Percentiles rank a stretch among this genome's conserved stretches.
phyloP scores from a whole-genome alignment of 257 asterid species.

The Salvia rosmarinus region DNA sequence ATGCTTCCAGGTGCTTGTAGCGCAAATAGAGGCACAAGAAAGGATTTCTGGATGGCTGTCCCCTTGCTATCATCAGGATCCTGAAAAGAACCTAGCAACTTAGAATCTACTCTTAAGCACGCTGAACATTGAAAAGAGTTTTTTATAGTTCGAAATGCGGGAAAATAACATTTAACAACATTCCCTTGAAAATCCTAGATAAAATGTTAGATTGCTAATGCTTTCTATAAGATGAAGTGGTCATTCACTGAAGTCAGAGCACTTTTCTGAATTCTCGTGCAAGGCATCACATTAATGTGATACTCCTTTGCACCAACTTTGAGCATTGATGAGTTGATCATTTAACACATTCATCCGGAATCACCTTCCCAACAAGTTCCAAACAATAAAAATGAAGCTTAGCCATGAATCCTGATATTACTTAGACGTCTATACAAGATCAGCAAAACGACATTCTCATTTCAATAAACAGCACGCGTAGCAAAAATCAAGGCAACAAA shows the following conservation, averaged over 20 bases:
- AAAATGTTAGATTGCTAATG: neutral
- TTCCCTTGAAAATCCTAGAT: neutral
- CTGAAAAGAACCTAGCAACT: constrained; percentile 45
- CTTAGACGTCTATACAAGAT: neutral
- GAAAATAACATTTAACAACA: no score
- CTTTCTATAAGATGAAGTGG: neutral
- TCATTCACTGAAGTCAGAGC: neutral
- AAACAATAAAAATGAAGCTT: constrained; percentile 3
- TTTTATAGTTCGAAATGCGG: neutral
- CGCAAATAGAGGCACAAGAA: constrained; percentile 85
- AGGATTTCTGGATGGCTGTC: constrained; percentile 78
- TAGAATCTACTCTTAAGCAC: neutral
- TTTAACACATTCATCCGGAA: no score
- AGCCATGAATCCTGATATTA: neutral
- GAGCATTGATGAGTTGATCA: neutral
- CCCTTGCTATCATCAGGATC: constrained; percentile 82
- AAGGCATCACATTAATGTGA: no score
- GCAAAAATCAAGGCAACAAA: neutral
- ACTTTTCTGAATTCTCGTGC: neutral
- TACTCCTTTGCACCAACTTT: constrained; percentile 1
- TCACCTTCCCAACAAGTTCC: neutral
- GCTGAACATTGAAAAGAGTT: neutral
- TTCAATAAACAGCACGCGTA: neutral
- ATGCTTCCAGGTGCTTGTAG: constrained; percentile 78
- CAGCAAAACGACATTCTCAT: constrained; percentile 6